phyloP scores from a whole-genome alignment of 805 yeast species.

The Candida boleticola region DNA sequence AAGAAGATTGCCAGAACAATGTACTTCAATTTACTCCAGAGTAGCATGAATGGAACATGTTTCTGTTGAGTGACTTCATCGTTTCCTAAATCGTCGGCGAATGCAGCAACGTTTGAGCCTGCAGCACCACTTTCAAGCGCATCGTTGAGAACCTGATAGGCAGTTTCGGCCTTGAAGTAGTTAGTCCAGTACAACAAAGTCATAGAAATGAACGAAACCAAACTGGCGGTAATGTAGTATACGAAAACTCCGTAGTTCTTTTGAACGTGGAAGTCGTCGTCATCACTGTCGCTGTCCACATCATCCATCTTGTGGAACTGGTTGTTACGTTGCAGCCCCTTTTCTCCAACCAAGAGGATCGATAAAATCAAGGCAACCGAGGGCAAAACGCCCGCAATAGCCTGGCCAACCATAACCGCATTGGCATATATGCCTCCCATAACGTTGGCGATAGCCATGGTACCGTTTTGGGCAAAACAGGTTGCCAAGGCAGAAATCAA shows the following conservation, averaged over 20 bases:
- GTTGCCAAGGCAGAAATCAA: slow-evolving; percentile 70
- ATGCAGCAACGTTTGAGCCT: neutral
- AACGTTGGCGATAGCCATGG: slow-evolving; percentile 81
- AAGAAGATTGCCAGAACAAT: slow-evolving; percentile 70
- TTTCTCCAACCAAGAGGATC: slow-evolving; percentile 39
- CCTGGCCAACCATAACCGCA: slow-evolving; percentile 93
- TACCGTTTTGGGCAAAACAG: slow-evolving; percentile 83
- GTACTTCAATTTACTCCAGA: slow-evolving; percentile 61
- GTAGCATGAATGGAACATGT: slow-evolving; percentile 56
- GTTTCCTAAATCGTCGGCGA: slow-evolving; percentile 1
- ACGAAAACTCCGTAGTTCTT: slow-evolving; percentile 40
- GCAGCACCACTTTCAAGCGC: slow-evolving; percentile 1
- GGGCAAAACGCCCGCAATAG: slow-evolving; percentile 90
- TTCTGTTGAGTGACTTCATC: slow-evolving; percentile 17
- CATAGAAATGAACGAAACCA: slow-evolving; percentile 44
- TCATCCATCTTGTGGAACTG: neutral
- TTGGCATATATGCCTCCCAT: slow-evolving; percentile 79
- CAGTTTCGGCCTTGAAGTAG: slow-evolving; percentile 20
- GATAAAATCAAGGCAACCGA: slow-evolving; percentile 64
- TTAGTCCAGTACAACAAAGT: slow-evolving; percentile 35
- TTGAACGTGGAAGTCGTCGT: slow-evolving; percentile 19
- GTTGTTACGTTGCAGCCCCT: neutral
- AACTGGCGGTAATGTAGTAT: slow-evolving; percentile 52
- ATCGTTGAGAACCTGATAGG: slow-evolving; percentile 16
- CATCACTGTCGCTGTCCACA: neutral